A percentile compares a stretch with the other conserved stretches of the same genome.
phyloP scores from a whole-genome alignment of 2,329 filamentous ascomycete genomes.

The Bipolaris oryzae region DNA sequence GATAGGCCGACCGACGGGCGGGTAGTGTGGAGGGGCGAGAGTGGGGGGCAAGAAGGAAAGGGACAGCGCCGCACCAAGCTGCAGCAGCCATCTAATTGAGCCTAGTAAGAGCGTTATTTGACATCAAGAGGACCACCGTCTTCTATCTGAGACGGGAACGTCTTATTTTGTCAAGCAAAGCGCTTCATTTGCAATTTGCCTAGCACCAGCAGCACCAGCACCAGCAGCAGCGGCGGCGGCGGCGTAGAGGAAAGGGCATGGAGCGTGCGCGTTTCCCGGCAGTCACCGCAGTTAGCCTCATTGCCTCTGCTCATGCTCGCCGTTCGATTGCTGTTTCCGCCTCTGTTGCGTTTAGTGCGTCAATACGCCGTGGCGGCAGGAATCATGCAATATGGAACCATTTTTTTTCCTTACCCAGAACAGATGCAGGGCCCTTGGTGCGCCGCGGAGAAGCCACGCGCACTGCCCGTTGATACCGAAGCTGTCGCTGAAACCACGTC shows the following conservation, averaged over 20 bases:
- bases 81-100: constrained; percentile 15
- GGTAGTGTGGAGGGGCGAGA: constrained; percentile 10
- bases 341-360: constrained; percentile 7
- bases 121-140: constrained; percentile 14
- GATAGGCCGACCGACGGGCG: neutral
- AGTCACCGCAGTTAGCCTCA: constrained; percentile 4
- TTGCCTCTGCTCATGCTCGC: neutral
- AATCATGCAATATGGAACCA: neutral
- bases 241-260: neutral
- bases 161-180: constrained; percentile 19
- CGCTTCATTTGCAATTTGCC: constrained; percentile 11
- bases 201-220: neutral
- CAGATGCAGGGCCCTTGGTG: neutral
- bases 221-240: neutral
- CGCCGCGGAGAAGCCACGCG: too few species aligned
- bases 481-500: constrained; percentile 8
- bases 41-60: constrained; percentile 16
- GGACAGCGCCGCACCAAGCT: constrained; percentile 21
- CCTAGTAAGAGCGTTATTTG: constrained; percentile 25
- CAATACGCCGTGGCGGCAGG: constrained; percentile 5
- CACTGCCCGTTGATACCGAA: too few species aligned
- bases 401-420: neutral
- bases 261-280: constrained; percentile 1
- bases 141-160: constrained; percentile 31
- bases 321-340: neutral